phyloP scores from a whole-genome alignment of 2,329 filamentous ascomycete species.

The Neurospora sp. region DNA sequence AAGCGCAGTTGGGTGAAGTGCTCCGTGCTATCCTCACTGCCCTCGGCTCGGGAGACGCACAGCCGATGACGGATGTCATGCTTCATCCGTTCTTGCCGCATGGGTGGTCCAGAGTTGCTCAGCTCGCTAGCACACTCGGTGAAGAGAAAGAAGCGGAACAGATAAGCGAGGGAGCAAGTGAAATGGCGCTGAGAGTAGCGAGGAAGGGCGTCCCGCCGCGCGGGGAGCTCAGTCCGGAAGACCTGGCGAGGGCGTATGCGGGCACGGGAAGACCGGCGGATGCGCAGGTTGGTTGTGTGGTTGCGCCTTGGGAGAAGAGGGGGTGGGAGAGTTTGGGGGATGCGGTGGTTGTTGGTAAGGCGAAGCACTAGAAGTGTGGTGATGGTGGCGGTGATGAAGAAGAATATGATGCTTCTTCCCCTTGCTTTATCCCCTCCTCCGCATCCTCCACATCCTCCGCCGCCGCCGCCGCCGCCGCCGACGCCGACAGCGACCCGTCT shows the following conservation, averaged over 20 bases:
- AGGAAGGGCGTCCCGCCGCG: slow-evolving; percentile 62
- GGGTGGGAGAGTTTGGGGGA: slow-evolving; percentile 54
- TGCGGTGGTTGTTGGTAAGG: slow-evolving; percentile 20
- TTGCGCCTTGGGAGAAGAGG: slow-evolving; percentile 66
- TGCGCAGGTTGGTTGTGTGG: slow-evolving; percentile 65
- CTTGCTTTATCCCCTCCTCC: neutral
- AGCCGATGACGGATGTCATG: slow-evolving; percentile 70
- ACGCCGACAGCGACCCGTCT: neutral
- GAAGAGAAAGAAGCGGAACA: neutral
- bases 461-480: neutral
- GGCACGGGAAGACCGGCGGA: slow-evolving; percentile 63
- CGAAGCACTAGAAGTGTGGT: neutral
- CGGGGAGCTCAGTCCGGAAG: slow-evolving; percentile 57
- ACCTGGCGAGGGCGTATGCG: slow-evolving; percentile 64
- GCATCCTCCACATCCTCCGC: too few relatives aligned
- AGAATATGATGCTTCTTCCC: neutral
- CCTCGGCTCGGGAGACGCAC: slow-evolving; percentile 35
- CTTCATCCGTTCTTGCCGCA: slow-evolving; percentile 68
- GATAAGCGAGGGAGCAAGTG: slow-evolving; percentile 42
- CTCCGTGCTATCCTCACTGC: slow-evolving; percentile 63
- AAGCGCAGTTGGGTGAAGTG: slow-evolving; percentile 62
- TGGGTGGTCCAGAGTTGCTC: slow-evolving; percentile 70
- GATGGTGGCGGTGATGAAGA: neutral
- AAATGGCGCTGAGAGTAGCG: slow-evolving; percentile 78
- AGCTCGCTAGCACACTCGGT: slow-evolving; percentile 22